Base-by-base conservation (phyloP, 2,329 filamentous ascomycete species). In the Alternaria angustiovoidea region DNA sequence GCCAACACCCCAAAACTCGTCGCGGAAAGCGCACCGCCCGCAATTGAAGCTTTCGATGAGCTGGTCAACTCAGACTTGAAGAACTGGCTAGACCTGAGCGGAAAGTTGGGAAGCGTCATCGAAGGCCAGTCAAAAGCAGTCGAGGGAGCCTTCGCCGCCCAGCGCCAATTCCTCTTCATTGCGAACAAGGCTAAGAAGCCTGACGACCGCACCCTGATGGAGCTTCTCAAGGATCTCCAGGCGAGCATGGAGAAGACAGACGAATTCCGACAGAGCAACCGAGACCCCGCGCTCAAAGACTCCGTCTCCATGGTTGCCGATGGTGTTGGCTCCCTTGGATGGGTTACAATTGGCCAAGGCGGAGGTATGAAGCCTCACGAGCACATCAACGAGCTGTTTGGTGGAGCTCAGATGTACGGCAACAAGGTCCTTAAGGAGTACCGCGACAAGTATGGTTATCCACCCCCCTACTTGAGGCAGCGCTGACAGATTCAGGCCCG, bases 181-280 rank as follows among this genome's bases (percentile, higher is more conserved):
- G 88, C 93, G 1, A 94, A 92, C 54, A 95, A 94, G 82, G 90
- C 95, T 22, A 96, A 93, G 85, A 97, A 97, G 81, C 95, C 94
- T 22, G 90, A 95, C 66, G 84, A 91, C 65, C 81, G 87, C 8
- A 82, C 87, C 4, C 92, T 89, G 74, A 88, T 91, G 77, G 89
- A 92, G 64, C 86, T 97, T 20, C 84, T 98, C 66, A 93, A 94
- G 71, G 93, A 94, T 66, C 89, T 97, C 63, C 94, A 96, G 80
- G 88, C 91, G 62, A 88, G 91, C 56, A 90, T 96, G 65, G 89
- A 91, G 72, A 88, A 88, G 47, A 92, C 95, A 56, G 90, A 88
- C 71, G 89, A 91, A 65, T 87, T 97, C 73, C 90, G 92, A 77
- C 93, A 97, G 71, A 85, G 86, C 59, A 96, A 96, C 79, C 88